These are phyloP conservation scores for Moesziomyces parantarcticus DNA, from an alignment of 1,284 basidiomycete genomes.

Conservation along the genomic window DNA sequence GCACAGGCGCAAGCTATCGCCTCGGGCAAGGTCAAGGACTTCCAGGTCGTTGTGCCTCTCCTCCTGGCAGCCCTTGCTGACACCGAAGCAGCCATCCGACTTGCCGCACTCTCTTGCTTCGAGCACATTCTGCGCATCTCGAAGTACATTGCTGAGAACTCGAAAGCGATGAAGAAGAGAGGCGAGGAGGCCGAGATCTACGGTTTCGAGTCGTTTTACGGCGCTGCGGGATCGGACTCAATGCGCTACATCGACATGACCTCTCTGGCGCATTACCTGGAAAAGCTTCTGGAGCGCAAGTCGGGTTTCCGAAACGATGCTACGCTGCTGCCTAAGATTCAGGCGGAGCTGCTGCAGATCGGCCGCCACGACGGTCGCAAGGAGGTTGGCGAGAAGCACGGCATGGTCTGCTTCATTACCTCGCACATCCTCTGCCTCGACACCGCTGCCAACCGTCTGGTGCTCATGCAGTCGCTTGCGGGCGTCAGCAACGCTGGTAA, in stretches of 20 bases:
- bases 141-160: slow-evolving; percentile 66
- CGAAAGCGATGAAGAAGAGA: slow-evolving; percentile 38
- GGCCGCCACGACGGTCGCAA: slow-evolving; percentile 75
- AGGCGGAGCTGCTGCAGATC: slow-evolving; percentile 74
- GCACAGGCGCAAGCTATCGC: slow-evolving; percentile 67
- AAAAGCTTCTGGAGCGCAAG: slow-evolving; percentile 69
- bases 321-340: slow-evolving; percentile 75
- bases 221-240: slow-evolving; percentile 70
- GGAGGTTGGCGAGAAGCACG: slow-evolving; percentile 75
- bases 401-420: slow-evolving; percentile 80
- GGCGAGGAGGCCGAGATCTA: slow-evolving; percentile 74
- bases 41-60: slow-evolving; percentile 85
- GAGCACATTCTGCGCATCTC: slow-evolving; percentile 70
- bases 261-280: slow-evolving; percentile 78
- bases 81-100: slow-evolving; percentile 72
- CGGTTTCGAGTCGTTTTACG: slow-evolving; percentile 85
- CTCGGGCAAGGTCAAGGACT: slow-evolving; percentile 71
- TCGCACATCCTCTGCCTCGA: slow-evolving; percentile 81
- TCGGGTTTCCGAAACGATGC: slow-evolving; percentile 75
- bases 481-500: slow-evolving; percentile 77
- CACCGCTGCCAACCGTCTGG: slow-evolving; percentile 72
- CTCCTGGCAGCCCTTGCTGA: slow-evolving; percentile 77
- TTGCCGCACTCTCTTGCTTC: slow-evolving; percentile 77
- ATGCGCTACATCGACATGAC: slow-evolving; percentile 82
- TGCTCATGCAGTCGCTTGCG: slow-evolving; percentile 75